Base-by-base conservation (phyloP, 257 asterid species). In the Solanum sejunctum region DNA sequence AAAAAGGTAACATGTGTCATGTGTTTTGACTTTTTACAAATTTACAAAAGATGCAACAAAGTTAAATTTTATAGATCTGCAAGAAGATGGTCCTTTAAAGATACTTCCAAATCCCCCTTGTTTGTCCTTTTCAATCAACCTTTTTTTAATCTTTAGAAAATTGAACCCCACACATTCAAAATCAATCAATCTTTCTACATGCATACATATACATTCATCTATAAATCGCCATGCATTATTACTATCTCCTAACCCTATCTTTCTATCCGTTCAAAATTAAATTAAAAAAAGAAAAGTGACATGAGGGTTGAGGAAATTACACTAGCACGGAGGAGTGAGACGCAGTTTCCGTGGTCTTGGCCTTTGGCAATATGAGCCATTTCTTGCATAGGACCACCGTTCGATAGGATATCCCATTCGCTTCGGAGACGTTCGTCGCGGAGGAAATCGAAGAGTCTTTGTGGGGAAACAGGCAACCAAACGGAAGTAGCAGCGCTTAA, bases 311-410 rank as follows among this genome's bases (percentile, higher is more conserved):
- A 58, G 52, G 49, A 41, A 67, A 61, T 82, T 92, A 91, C 99
- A 79, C 94, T 89, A 7, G 98, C 94, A 13, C 98, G 93, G 3
- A 96, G 96, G 87, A 96, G 97, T 5, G 99, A 95, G 81, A 95
- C 98, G 56, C 95, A 95, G 81, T 95, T 96, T 91, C 95, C 97
- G 58, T 89, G 98, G 79, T 93, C 97, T 85, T 91, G 97, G 55
- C 98, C 98, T 87, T 96, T 96, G 81, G 98, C 97, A 36, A 96
- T 93, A 70, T 91, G 98, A 28, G 97, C 95, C 97, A 96, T 93
- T 67, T 96, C 98, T 83, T 95, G 98, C 98, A 96, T 95, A 18
- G 98, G 99, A 1, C 97, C 99, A 11, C 98, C 97, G 43, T 95
- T 93, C 85, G 99, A 95, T 70, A 95, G 88, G 56, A 96, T 93